phyloP scores from a whole-genome alignment of 2,329 filamentous ascomycete species.

The Talaromyces funiculosus region DNA sequence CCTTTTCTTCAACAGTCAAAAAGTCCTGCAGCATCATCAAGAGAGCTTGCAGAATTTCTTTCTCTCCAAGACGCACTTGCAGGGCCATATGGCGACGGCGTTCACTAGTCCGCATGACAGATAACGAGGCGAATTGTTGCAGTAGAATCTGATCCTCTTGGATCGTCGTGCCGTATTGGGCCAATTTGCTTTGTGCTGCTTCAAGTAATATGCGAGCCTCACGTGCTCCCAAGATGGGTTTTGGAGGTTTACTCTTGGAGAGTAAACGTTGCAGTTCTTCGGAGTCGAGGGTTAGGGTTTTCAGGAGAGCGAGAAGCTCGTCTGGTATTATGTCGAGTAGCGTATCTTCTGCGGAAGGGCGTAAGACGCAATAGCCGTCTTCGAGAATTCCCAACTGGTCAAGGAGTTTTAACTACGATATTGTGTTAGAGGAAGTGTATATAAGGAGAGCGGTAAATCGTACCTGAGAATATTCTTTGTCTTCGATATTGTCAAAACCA shows the following conservation, averaged over 20 bases:
- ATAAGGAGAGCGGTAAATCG: not conserved
- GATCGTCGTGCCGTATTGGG: conserved; percentile 51
- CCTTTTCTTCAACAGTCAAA: conserved; percentile 14
- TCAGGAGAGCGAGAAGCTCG: conserved; percentile 36
- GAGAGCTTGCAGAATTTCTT: conserved; percentile 57
- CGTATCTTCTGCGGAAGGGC: conserved; percentile 22
- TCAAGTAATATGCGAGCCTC: conserved; percentile 32
- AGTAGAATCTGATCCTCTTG: conserved; percentile 46
- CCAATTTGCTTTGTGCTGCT: conserved; percentile 29
- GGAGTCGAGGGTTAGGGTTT: conserved; percentile 27
- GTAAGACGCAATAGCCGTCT: conserved; percentile 62
- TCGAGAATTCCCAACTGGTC: conserved; percentile 62
- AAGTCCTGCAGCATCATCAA: conserved; percentile 34
- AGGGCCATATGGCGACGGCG: conserved; percentile 54
- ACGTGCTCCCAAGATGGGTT: conserved; percentile 23
- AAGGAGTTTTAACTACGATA: conserved; percentile 48
- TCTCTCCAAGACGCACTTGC: conserved; percentile 66
- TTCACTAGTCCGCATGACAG: conserved; percentile 28
- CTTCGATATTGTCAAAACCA: conserved; percentile 22
- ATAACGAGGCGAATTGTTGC: conserved; percentile 27
- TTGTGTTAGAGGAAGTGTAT: conserved; percentile 14
- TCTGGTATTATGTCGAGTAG: conserved; percentile 33
- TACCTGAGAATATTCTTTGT: conserved; percentile 10
- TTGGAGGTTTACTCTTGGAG: conserved; percentile 34
- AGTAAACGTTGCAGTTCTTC: conserved; percentile 30